Evolutionary conservation across 2,329 filamentous ascomycete species (phyloP).

Genomic region (Ophiostoma triangulosporum): DNA sequence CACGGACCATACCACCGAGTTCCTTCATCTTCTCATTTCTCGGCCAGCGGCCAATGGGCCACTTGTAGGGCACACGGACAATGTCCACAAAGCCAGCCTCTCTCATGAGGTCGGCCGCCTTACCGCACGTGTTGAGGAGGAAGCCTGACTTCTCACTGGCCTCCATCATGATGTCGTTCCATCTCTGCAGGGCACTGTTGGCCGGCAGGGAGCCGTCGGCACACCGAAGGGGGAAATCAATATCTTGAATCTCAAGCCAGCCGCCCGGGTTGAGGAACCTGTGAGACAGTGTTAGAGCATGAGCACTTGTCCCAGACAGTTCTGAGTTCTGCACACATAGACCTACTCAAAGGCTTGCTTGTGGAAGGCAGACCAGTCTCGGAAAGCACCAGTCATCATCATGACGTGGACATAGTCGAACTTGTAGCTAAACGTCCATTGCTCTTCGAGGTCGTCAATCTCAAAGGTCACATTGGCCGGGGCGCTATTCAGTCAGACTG

Average conservation of each 20-base stretch:
- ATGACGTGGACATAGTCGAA: constrained; percentile 18
- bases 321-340: neutral
- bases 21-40: constrained; percentile 22
- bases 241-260: constrained; percentile 19
- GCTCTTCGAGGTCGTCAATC: constrained; percentile 19
- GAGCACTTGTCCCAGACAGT: neutral
- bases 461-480: constrained; percentile 18
- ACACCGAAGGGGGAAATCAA: constrained; percentile 20
- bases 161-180: constrained; percentile 20
- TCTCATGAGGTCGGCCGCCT: constrained; percentile 17
- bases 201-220: constrained; percentile 19
- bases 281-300: neutral
- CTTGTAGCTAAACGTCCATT: constrained; percentile 18
- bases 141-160: constrained; percentile 18
- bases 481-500: constrained; percentile 4
- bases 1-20: constrained; percentile 21
- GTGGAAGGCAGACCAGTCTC: constrained; percentile 17
- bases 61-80: constrained; percentile 19
- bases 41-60: constrained; percentile 27
- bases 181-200: constrained; percentile 16
- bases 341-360: constrained; percentile 16
- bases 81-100: constrained; percentile 24
- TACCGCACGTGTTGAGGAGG: constrained; percentile 18
- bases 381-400: constrained; percentile 20
- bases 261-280: constrained; percentile 16